Evolutionary conservation across 2,329 filamentous ascomycete species (phyloP).

Genomic region (Elsinoe fawcettii): DNA sequence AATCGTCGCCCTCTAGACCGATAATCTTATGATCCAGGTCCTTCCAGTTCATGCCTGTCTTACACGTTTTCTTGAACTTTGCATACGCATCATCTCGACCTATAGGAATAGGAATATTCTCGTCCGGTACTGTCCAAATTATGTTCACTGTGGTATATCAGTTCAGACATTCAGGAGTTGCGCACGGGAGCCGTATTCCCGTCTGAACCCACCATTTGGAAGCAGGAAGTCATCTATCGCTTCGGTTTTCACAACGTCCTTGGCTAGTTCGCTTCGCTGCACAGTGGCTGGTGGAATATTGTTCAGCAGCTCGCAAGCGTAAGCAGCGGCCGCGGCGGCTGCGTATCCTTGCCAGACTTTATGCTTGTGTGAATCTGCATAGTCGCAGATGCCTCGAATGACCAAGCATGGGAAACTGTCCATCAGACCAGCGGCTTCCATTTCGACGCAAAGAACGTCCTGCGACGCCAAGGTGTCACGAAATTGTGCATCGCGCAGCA

Average conservation of each 20-base stretch:
- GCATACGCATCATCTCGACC: not conserved
- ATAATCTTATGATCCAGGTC: not conserved
- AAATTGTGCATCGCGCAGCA: conserved; percentile 6
- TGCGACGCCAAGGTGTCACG: not conserved
- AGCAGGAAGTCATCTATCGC: not conserved
- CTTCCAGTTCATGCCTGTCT: not conserved
- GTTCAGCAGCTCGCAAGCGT: conserved; percentile 15
- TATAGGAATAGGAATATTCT: not conserved
- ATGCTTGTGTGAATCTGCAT: conserved; percentile 19
- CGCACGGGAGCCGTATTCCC: too few relatives aligned
- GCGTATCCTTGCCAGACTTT: conserved; percentile 18
- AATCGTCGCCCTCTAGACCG: not conserved
- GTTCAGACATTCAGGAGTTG: not conserved
- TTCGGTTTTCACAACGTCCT: not conserved
- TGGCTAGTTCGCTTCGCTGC: not conserved
- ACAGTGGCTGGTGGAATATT: not conserved
- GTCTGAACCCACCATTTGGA: not conserved
- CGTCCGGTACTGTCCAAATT: not conserved
- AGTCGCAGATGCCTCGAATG: conserved; percentile 19
- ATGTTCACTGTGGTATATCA: not conserved
- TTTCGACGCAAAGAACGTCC: conserved; percentile 15
- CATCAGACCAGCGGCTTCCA: too few relatives aligned
- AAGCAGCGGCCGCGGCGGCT: conserved; percentile 17
- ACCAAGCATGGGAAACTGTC: conserved; percentile 16
- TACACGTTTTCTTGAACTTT: not conserved